Evolutionary conservation across 2,329 filamentous ascomycete species (phyloP), one percentile per base, ranked within the genome.

Genomic region (Claviceps sp.): DNA sequence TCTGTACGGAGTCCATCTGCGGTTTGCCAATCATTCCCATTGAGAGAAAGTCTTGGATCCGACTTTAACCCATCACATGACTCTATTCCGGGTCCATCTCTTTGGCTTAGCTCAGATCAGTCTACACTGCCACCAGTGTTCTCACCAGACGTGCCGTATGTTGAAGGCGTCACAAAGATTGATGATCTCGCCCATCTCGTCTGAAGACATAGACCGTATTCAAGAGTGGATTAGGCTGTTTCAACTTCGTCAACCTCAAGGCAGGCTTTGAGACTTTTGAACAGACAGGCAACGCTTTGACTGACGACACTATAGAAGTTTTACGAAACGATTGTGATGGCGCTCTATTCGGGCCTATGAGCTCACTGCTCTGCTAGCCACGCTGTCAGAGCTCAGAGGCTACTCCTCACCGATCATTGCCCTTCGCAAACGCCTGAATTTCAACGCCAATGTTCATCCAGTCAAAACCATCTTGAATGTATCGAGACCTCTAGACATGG

Each of bases 361-460:
- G 82, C 74, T 30, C 26, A 2, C 26, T 30, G 8, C 8, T 97
- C 91, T 49, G 93, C 93, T 11, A 87, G 87, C 49, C 88, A 81
- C 54, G 84, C 89, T 61, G 91, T 95, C 58, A 85, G 26, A 30
- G 26, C 26, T 8, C 7, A 30, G 89, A 69, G 93, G 93, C 66
- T 98, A 98, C 78, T 95, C 89, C 52, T 94, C 87, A 42, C 93
- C 93, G 58, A 96, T 96, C 63, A 93, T 98, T 57, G 93, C 90
- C 47, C 84, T 98, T 59, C 89, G 93, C 74, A 98, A 97, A 77
- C 83, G 82, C 63, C 83, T 98, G 60, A 84, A 93, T 68, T 83
- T 98, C 53, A 97, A 95, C 72, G 93, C 93, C 73, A 98, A 98
- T 67, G 90, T 98, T 49, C 87, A 93, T 40, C 91, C 93, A 51